Conservation (phyloP, 345 rosid genomes). For the Hypericum androsaemum region DNA sequence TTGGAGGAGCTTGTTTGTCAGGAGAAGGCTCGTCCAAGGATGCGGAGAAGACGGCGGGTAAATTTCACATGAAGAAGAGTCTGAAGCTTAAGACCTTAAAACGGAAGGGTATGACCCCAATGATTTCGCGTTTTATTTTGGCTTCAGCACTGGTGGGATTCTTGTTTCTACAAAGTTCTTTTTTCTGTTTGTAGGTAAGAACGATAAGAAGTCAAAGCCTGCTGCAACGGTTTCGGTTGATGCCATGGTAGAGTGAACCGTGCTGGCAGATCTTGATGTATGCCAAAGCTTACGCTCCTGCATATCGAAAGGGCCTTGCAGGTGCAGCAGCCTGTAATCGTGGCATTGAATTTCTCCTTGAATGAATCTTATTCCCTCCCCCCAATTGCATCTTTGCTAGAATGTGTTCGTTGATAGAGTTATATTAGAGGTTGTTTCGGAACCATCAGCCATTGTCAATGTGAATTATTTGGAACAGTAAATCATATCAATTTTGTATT, state of each 20-base stretch:
- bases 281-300: too few relatives aligned
- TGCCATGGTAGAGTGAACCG: slow-evolving; percentile 47
- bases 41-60: slow-evolving; percentile 18
- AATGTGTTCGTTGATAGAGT: too few relatives aligned
- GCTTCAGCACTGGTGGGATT: neutral
- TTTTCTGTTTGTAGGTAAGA: slow-evolving; percentile 20
- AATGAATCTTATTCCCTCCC: too few relatives aligned
- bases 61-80: slow-evolving; percentile 38
- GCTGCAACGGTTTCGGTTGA: slow-evolving; percentile 23
- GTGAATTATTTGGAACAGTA: too few relatives aligned
- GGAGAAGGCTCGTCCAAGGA: slow-evolving; percentile 26
- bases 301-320: too few relatives aligned
- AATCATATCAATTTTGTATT: too few relatives aligned
- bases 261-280: too few relatives aligned
- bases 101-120: slow-evolving; percentile 24
- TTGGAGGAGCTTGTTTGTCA: slow-evolving; percentile 8
- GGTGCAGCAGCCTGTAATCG: too few relatives aligned
- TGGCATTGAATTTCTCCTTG: too few relatives aligned
- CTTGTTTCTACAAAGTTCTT: neutral
- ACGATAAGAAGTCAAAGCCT: slow-evolving; percentile 19
- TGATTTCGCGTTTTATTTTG: neutral
- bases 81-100: slow-evolving; percentile 40
- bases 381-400: too few relatives aligned
- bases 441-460: too few relatives aligned
- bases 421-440: too few relatives aligned